Base-by-base conservation (phyloP, 768 basidiomycete species). In the Termitomyces sp. region DNA sequence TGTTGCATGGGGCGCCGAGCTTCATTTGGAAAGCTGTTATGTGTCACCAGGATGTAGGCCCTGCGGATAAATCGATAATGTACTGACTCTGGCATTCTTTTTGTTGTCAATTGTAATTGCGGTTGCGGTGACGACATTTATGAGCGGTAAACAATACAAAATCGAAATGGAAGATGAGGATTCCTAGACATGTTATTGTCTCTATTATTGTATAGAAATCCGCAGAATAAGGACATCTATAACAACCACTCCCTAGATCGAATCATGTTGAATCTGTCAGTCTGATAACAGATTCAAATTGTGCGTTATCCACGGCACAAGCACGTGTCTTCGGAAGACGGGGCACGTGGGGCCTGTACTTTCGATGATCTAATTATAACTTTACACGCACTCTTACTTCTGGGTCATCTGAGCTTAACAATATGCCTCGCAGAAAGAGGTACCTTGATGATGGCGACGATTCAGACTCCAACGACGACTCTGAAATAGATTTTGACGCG, bases 351-450 rank as follows among this genome's bases (percentile, higher is more conserved):
- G 35, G 9, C 14, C 6, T 34, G 48, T 30, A 50, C 23, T 39
- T 49, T 25, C 21, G 17, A 23, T 51, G 34, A 53, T 52, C 25
- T 56, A 30, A 39, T 35, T 56, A 37, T 57, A 41, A 51, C 45
- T 57, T 27, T 16, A n/a, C 23, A 54, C 52, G 23, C 43, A 30
- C 14, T 28, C 37, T 17, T 21, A 34, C 40, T 47, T 5, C n/a
- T n/a, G n/a, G n/a, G n/a, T n/a, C 41, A 32, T 40, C 19, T 39
- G 37, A 27, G 21, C 19, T 40, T 12, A 27, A 27, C 43, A 34
- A 28, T 45, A 93, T 93, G 91, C 82, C 83, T 53, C 83, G 89
- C 53, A 77, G 88, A 59, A 93, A 92, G 68, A 83, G 89, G 56
- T 76, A 84, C 41, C 73, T 91, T 39, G 81, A 91, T 42, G 89